Evolutionary conservation across 2,329 filamentous ascomycete species (phyloP), one percentile per base, ranked within the genome.

Genomic region (Mycosphaerelloides madeirae): DNA sequence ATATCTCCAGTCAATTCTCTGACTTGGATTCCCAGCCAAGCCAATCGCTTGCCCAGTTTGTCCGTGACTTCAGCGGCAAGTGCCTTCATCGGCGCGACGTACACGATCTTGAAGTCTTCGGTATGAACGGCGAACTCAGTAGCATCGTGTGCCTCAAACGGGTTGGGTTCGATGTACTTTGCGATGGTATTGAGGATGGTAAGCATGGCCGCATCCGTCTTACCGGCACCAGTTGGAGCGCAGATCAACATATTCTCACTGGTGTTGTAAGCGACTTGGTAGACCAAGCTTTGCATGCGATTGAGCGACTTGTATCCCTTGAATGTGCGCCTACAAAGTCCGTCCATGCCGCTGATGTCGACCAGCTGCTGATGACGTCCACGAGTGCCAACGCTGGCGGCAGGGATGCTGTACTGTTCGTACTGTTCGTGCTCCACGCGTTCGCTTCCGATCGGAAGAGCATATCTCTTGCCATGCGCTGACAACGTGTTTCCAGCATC

Each of bases 181-280:
- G 86, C 82, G 45, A 98, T 83, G 0, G 87, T 85, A 63, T 95
- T 94, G 46, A 98, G 73, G 46, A 98, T 88, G 0, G 94, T 93
- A 55, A 98, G 77, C 90, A 98, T 94, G 7, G 93, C 94, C 22
- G 91, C 93, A 68, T 98, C 93, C 1, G 93, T 98, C 77, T 98
- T 98, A 80, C 93, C 93, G 20, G 74, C 79, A 69, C 93, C 93
- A 42, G 93, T 98, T 3, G 93, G 93, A 16, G 93, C 93, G 67
- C 93, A 98, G 48, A 98, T 94, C 40, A 98, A 79, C 91, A 98
- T 96, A 57, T 98, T 98, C 68, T 98, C 93, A 61, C 83, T 95
- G 2, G 88, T 96, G 64, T 84, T 87, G 69, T 98, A 97, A 0
- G 90, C 93, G 4, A 98, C 87, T 1, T 89, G 89, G 59, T 95